Base-by-base conservation (phyloP, 345 rosid species). In the Carallia brachiata region DNA sequence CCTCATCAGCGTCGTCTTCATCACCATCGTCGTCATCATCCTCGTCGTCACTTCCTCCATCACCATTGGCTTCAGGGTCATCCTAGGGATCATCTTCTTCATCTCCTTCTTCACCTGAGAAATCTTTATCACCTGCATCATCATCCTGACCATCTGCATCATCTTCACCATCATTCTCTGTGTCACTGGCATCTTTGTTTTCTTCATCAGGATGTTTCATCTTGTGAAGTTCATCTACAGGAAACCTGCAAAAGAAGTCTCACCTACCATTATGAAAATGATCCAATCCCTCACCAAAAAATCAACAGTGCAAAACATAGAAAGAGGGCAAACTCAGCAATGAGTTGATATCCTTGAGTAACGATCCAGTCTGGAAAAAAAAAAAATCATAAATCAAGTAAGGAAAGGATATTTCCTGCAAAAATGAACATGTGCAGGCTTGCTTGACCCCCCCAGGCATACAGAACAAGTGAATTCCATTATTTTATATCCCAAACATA, bases 31-130 rank as follows among this genome's bases (percentile, higher is more conserved):
- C 84, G 0, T 84, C 86, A 0, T 87, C 89, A n/a, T 80, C 84
- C 0, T 78, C 86, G 18, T 86, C 89, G 23, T 82, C 83, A 1
- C 85, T 79, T 64, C 73, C 89, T 75, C 72, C 88, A 37, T 71
- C 79, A 3, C 86, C 93, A 78, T 86, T 86, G 64, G 83, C 84
- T 64, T 63, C 85, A 5, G 82, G 86, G 52, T 83, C 85, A 69
- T 86, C 93, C 75, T 88, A 85, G 0, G 88, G 89, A 75, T 84
- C 93, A 27, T 3, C 84, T 69, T 80, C 88, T 56, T 61, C 75
- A 44, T 76, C 88, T 1, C 84, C 85, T 74, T 82, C 91, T 30
- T 75, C 88, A 40, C 75, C 85, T 3, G 88, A 86, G 77, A 80
- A 88, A 78, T 82, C 88, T 55, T 83, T 87, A 66, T 83, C 83